Evolutionary conservation across 202 grass and related monocot species (phyloP), one percentile per base, ranked within the genome.

Genomic region (Saccharum hybrid): DNA sequence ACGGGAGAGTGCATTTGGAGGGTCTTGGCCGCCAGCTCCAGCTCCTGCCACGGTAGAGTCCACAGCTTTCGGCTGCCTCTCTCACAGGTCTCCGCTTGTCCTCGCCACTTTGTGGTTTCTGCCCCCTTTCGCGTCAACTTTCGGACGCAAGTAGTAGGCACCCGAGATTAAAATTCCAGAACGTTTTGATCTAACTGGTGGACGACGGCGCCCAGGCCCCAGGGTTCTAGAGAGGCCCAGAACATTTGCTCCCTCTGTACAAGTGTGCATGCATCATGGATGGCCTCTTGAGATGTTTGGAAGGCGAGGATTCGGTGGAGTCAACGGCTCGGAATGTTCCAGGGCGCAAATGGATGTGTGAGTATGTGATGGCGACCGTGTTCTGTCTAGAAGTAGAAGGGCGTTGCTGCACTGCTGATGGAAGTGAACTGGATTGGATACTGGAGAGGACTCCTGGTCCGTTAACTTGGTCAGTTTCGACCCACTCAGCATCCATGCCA

Each of bases 11-110:
- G n/a, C n/a, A n/a, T n/a, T n/a, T n/a, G n/a, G n/a, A n/a, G n/a
- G n/a, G n/a, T n/a, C n/a, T n/a, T n/a, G n/a, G n/a, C n/a, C n/a
- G n/a, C n/a, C n/a, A n/a, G n/a, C n/a, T n/a, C n/a, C n/a, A n/a
- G n/a, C n/a, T 26, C 26, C 26, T 26, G 26, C 26, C 26, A 26
- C 26, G 26, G 26, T 26, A 26, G 26, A 26, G 15, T 72, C 72
- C 56, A 81, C 78, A 45, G 60, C 48, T 86, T 82, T 82, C 72
- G 41, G 70, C 26, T 38, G 41, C 31, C n/a, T 75, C 66, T 59
- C 30, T 9, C 23, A 37, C 81, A 2, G 22, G 12, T 11, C 28
- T 68, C 31, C 38, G 11, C 45, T 2, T 34, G 74, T 41, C 19
- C 19, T 68, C 28, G 23, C 75, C 75, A 16, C 48, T 80, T 62